Percentiles rank a stretch among this genome's conserved stretches.
Conservation (phyloP, 202 grass and related monocot species). For the Musa balbisiana region DNA sequence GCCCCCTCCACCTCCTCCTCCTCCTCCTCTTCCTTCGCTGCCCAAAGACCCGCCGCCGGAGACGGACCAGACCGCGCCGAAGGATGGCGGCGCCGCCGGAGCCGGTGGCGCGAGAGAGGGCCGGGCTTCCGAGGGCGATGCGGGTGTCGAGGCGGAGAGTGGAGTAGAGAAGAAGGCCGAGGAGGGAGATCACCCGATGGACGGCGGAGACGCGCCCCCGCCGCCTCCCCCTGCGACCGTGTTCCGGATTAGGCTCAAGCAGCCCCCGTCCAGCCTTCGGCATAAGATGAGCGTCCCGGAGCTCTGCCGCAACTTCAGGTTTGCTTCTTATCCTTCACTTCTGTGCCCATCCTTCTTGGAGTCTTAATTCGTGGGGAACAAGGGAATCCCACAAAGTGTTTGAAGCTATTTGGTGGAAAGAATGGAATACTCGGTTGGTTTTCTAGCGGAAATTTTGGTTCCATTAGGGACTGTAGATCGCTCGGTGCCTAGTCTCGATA, state of each 20-base stretch:
- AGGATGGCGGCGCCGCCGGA: slow-evolving; percentile 21
- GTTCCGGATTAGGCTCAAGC: slow-evolving; percentile 89
- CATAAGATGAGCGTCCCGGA: slow-evolving; percentile 97
- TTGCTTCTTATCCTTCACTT: background rate
- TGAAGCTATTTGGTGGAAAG: background rate
- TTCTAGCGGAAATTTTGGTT: background rate
- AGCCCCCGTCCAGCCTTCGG: slow-evolving; percentile 54
- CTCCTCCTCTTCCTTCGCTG: slow-evolving; percentile 30
- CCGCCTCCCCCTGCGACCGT: slow-evolving; percentile 53
- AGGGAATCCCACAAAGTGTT: background rate
- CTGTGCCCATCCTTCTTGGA: background rate
- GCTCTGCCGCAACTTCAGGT: slow-evolving; percentile 98
- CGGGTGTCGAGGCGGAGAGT: slow-evolving; percentile 32
- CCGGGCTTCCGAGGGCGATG: slow-evolving; percentile 1
- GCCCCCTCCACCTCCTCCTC: slow-evolving; percentile 28
- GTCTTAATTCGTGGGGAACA: background rate
- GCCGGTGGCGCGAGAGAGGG: slow-evolving; percentile 17
- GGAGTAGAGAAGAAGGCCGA: slow-evolving; percentile 28
- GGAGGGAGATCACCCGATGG: slow-evolving; percentile 11
- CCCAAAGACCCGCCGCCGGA: slow-evolving; percentile 42
- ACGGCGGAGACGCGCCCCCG: slow-evolving; percentile 27
- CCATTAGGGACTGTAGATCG: too few species aligned
- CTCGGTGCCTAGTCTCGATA: too few species aligned
- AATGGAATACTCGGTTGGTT: background rate
- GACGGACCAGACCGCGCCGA: slow-evolving; percentile 19